Evolutionary conservation across 805 yeast species (phyloP).

Genomic region (Ogataea minuta): DNA sequence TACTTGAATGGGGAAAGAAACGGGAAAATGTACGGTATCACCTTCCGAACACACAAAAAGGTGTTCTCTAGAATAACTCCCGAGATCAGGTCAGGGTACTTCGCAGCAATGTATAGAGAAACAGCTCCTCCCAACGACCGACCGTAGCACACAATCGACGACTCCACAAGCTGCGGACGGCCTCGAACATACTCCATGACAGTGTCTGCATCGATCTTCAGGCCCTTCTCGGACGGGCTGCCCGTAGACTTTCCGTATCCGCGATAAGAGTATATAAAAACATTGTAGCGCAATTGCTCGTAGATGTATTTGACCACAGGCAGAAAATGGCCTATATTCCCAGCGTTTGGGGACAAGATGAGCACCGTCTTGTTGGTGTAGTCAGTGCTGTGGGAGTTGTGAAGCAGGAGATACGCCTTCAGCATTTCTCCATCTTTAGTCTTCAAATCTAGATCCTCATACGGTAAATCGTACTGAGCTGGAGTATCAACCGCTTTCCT

Average conservation of each 20-base stretch:
- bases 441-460: conserved; percentile 53
- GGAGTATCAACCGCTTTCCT: conserved; percentile 75
- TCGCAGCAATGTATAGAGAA: conserved; percentile 74
- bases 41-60: conserved; percentile 69
- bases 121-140: conserved; percentile 95
- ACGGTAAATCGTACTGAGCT: conserved; percentile 61
- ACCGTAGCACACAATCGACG: conserved; percentile 72
- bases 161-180: conserved; percentile 50
- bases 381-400: conserved; percentile 37
- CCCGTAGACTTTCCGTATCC: conserved; percentile 90
- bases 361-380: conserved; percentile 67
- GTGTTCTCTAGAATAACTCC: conserved; percentile 86
- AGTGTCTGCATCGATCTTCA: conserved; percentile 78
- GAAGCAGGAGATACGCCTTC: conserved; percentile 61
- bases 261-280: conserved; percentile 81
- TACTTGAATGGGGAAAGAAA: conserved; percentile 50
- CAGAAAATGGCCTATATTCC: conserved; percentile 87
- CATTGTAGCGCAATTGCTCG: conserved; percentile 64
- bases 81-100: conserved; percentile 46
- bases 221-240: conserved; percentile 67
- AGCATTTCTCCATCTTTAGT: conserved; percentile 72
- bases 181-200: conserved; percentile 56
- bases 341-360: conserved; percentile 89
- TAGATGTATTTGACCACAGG: conserved; percentile 76
- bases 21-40: conserved; percentile 75